A percentile compares a stretch with the other conserved stretches of the same genome.
These are phyloP conservation scores for Acanthamoeba healyi DNA, from an alignment of 208 protist genomes.

Conservation along the genomic window DNA sequence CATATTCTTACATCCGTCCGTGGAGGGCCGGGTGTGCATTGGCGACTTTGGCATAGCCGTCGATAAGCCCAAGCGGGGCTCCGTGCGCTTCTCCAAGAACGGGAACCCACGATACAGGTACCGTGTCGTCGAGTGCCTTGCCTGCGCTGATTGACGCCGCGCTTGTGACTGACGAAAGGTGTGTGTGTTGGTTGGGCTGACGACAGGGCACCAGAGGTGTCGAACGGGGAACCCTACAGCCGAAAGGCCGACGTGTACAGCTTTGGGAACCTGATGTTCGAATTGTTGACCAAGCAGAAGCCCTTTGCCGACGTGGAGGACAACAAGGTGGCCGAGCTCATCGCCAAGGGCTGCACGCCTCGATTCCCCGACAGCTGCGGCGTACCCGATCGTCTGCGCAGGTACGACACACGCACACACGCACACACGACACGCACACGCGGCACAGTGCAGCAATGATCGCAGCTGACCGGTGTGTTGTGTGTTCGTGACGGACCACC, in stretches of 20 bases:
- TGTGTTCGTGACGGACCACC: too few species aligned
- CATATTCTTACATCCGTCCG: constrained; percentile 12
- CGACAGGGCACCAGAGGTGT: constrained; percentile 15
- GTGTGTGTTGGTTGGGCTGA: not conserved
- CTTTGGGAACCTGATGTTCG: constrained; percentile 64
- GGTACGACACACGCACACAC: not conserved
- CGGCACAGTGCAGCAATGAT: too few species aligned
- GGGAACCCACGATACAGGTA: constrained; percentile 21
- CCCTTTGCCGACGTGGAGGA: constrained; percentile 51
- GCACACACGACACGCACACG: not conserved
- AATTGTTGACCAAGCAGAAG: constrained; percentile 34
- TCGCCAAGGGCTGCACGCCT: constrained; percentile 49
- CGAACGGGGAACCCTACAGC: constrained; percentile 50
- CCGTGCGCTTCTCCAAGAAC: constrained; percentile 38
- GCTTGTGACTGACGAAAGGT: too few species aligned
- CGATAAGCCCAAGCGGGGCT: constrained; percentile 35
- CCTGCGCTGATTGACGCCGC: too few species aligned
- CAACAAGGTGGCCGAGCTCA: constrained; percentile 61
- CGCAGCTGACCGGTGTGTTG: too few species aligned
- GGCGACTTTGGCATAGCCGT: constrained; percentile 33
- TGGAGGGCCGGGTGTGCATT: constrained; percentile 12
- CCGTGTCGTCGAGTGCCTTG: too few species aligned
- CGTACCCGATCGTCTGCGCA: constrained; percentile 27
- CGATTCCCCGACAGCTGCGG: constrained; percentile 29
- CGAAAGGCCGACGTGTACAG: constrained; percentile 48